A percentile compares a stretch with the other conserved stretches of the same genome.
Evolutionary conservation across 257 asterid species (phyloP).

Genomic region (Ilex aquifolium): DNA sequence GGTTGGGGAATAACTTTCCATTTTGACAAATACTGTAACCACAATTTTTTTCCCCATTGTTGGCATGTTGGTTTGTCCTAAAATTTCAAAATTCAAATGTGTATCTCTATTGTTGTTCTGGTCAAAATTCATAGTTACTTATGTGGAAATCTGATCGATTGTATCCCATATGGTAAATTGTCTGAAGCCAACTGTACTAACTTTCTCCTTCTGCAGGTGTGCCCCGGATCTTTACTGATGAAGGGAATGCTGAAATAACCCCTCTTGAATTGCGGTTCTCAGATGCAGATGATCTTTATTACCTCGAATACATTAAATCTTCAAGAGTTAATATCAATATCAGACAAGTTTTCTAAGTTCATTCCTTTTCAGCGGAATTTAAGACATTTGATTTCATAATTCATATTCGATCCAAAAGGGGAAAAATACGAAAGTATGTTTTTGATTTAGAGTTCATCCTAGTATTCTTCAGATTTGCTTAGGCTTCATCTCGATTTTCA

Average conservation of each 20-base stretch:
- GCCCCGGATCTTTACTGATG: constrained; percentile 80
- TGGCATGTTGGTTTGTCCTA: not conserved
- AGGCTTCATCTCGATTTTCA: too few relatives aligned
- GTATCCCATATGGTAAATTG: too few relatives aligned
- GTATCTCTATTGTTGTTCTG: not conserved
- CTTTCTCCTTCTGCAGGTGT: constrained; percentile 50
- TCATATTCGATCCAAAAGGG: too few relatives aligned
- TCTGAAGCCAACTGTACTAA: not conserved
- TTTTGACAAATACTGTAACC: too few relatives aligned
- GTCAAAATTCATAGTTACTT: not conserved
- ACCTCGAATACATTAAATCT: constrained; percentile 56
- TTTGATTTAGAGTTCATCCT: too few relatives aligned
- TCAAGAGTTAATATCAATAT: constrained; percentile 94
- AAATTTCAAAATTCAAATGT: not conserved
- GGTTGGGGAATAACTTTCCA: too few relatives aligned
- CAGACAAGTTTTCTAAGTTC: constrained; percentile 65
- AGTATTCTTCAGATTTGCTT: too few relatives aligned
- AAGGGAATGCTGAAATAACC: constrained; percentile 56
- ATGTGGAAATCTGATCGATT: not conserved
- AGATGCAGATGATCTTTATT: constrained; percentile 35
- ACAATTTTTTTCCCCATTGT: too few relatives aligned
- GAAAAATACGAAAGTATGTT: too few relatives aligned
- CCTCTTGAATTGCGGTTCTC: constrained; percentile 54
- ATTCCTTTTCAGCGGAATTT: not conserved
- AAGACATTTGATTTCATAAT: not conserved